Evolutionary conservation across 305 asterid genomes (phyloP), one percentile per base, ranked within the genome.

Genomic region (Solanum hybrid): DNA sequence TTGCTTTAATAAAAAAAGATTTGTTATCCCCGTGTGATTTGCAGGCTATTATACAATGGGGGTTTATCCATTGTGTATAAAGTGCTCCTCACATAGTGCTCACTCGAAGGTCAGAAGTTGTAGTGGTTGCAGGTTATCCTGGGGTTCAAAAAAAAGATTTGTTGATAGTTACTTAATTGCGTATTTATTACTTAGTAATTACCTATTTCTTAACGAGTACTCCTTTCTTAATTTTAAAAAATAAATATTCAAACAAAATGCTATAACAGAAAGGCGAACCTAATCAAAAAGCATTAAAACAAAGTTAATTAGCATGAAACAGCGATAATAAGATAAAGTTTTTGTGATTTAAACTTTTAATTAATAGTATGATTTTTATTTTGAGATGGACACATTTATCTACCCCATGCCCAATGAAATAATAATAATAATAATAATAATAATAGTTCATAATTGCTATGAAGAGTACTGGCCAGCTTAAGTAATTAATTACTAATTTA

Each of bases 391-490:
- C 38, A 76, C 51, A 34, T 89, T 22, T 79, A 91, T 91, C 70
- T 57, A 17, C 24, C 70, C 70, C 22, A 45, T 91, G 70, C 37
- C 72, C 31, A 6, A 22, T 33, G 17, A 75, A 26, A 11, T 72
- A 73, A 12, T 68, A 41, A 41, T 38, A 38, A 38, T 41, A 41
- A 41, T 34, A 34, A 34, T 38, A 38, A 38, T 41, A 41, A 41
- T 15, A 51, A 75, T 29, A 75, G n/a, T 75, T 17, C 80, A 76
- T 76, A 76, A 76, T 76, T 91, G 93, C 91, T 91, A 86, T 10
- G 41, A 86, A 86, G 86, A 24, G 73, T 61, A 61, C 72, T 61
- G 72, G 72, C 12, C 26, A 22, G 26, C 26, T 61, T 17, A 57
- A 57, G 70, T 57, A 61, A 65, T 65, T 65, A 65, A 22, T 65